Evolutionary conservation across 768 basidiomycete genomes (phyloP).

Genomic region (Amanita rimosa): DNA sequence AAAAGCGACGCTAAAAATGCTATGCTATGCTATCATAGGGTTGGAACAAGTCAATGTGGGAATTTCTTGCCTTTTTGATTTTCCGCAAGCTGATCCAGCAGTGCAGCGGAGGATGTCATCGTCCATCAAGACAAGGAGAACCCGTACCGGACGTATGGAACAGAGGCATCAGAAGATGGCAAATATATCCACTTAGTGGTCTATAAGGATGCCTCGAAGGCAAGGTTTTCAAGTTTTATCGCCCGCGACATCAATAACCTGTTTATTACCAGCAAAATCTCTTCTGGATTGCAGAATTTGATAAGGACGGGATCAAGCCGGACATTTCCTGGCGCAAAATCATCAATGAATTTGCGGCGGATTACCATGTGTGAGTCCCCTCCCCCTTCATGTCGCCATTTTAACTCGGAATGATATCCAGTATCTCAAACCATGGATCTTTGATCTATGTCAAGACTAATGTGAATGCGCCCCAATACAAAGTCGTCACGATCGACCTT

Average conservation of each 20-base stretch:
- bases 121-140: not conserved
- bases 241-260: not conserved
- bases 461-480: not conserved
- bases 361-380: not conserved
- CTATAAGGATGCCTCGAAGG: not conserved
- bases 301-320: not conserved
- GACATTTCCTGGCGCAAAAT: not conserved
- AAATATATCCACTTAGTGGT: not conserved
- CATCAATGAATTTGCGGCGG: not conserved
- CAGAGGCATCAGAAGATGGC: not conserved
- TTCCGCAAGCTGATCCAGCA: not conserved
- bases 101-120: not conserved
- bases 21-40: not conserved
- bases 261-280: not conserved
- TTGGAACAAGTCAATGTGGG: not conserved
- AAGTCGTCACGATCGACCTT: not conserved
- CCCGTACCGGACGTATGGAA: not conserved
- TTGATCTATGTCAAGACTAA: not conserved
- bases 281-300: not conserved
- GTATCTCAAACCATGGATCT: not conserved
- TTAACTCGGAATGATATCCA: not conserved
- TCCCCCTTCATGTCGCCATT: not conserved
- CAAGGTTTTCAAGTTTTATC: not conserved
- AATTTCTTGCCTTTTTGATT: not conserved
- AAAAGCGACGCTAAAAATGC: not conserved